Evolutionary conservation across 2,329 filamentous ascomycete species (phyloP).

Genomic region (Clonostachys rosea): DNA sequence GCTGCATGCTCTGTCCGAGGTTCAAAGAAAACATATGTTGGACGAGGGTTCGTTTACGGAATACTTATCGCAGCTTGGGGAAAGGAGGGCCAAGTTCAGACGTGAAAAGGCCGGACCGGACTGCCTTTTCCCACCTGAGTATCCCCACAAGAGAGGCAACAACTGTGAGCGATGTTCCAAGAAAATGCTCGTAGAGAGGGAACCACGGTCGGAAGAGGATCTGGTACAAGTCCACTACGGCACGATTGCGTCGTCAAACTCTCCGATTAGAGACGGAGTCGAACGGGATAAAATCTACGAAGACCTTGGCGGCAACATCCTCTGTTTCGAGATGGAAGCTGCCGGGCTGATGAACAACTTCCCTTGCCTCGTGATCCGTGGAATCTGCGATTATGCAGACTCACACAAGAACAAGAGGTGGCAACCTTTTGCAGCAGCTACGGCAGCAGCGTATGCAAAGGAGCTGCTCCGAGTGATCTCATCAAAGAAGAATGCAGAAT

Average conservation of each 20-base stretch:
- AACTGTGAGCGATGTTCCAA: background rate
- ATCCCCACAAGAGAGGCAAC: background rate
- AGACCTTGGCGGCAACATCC: conserved; percentile 4
- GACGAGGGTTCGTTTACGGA: background rate
- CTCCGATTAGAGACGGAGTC: conserved; percentile 10
- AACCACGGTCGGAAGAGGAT: background rate
- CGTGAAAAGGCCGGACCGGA: background rate
- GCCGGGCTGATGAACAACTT: conserved; percentile 8
- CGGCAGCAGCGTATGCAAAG: conserved; percentile 11
- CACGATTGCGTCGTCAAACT: conserved; percentile 5
- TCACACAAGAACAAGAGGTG: conserved; percentile 26
- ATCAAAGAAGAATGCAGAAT: background rate
- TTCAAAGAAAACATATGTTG: background rate
- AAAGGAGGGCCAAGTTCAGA: background rate
- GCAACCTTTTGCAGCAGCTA: conserved; percentile 1
- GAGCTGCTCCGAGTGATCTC: background rate
- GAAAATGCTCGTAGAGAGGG: background rate
- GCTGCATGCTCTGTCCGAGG: background rate
- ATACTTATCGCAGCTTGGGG: background rate
- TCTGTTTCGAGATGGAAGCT: conserved; percentile 10
- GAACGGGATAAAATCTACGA: conserved; percentile 12
- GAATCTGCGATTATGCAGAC: conserved; percentile 28
- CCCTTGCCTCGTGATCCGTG: conserved; percentile 22
- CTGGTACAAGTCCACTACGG: conserved; percentile 10
- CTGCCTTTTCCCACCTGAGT: background rate